Conservation (phyloP, 129 eudicot species). For the Saussurea involucrata region DNA sequence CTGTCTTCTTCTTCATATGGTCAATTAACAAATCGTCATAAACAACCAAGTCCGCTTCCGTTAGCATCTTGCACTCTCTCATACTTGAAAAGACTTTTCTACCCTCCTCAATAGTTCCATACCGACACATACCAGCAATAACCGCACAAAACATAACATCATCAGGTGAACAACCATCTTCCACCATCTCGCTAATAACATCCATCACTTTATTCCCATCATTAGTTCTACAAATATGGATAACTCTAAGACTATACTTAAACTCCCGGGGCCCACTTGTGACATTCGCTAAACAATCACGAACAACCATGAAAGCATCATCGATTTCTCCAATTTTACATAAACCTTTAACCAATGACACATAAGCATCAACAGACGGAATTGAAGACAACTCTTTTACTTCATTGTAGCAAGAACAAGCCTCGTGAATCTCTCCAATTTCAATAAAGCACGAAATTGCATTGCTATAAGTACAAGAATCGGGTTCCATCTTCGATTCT, state of each 20-base stretch:
- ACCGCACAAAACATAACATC: slow-evolving; percentile 55
- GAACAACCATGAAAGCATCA: slow-evolving; percentile 65
- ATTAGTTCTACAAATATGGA: slow-evolving; percentile 72
- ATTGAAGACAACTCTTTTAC: slow-evolving; percentile 44
- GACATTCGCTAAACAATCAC: slow-evolving; percentile 79
- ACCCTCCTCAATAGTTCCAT: slow-evolving; percentile 89
- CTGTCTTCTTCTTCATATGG: slow-evolving; percentile 83
- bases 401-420: slow-evolving; percentile 64
- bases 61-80: slow-evolving; percentile 53
- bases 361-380: slow-evolving; percentile 68
- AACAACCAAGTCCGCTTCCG: slow-evolving; percentile 62
- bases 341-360: slow-evolving; percentile 71
- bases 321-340: slow-evolving; percentile 70
- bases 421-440: slow-evolving; percentile 56
- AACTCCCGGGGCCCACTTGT: slow-evolving; percentile 72
- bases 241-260: slow-evolving; percentile 60
- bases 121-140: slow-evolving; percentile 75
- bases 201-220: slow-evolving; percentile 61
- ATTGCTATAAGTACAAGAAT: slow-evolving; percentile 49
- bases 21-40: slow-evolving; percentile 85
- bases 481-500: slow-evolving; percentile 46
- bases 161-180: slow-evolving; percentile 54
- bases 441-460: slow-evolving; percentile 55
- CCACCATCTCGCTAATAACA: slow-evolving; percentile 67
- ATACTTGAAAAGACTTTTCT: slow-evolving; percentile 59